Evolutionary conservation across 108 stramenopile species (phyloP).

Genomic region (Cyclostephanos invisitatus): DNA sequence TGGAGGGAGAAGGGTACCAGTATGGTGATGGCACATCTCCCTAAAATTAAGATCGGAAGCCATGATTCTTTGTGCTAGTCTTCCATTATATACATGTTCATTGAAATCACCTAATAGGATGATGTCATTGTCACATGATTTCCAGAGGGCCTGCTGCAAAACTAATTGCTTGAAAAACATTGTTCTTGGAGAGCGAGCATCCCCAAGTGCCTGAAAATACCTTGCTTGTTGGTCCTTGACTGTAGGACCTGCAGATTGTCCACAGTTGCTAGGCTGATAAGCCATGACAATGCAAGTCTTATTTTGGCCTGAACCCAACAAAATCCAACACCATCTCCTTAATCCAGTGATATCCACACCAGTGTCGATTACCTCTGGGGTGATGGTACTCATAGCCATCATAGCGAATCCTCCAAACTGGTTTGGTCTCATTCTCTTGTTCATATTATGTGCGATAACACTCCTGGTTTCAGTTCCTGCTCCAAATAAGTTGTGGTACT

Average conservation of each 20-base stretch:
- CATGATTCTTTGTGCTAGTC: no score
- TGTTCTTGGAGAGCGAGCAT: not conserved
- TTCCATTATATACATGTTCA: no score
- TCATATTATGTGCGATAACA: not conserved
- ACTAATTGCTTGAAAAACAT: not conserved
- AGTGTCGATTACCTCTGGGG: not conserved
- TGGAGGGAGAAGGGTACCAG: not conserved
- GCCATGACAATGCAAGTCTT: not conserved
- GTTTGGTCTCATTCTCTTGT: not conserved
- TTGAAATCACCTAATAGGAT: not conserved
- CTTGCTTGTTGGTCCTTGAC: not conserved
- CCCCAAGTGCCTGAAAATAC: not conserved
- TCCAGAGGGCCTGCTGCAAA: no score
- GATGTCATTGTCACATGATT: no score
- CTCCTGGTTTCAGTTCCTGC: not conserved
- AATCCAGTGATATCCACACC: not conserved
- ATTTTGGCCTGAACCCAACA: not conserved
- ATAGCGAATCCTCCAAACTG: not conserved
- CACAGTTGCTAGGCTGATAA: not conserved
- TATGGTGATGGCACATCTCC: not conserved
- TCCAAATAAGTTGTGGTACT: not conserved
- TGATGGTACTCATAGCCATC: not conserved
- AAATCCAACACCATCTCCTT: not conserved
- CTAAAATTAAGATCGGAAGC: not conserved
- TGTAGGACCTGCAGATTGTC: not conserved